Percentiles rank a stretch among this genome's conserved stretches.
These are phyloP conservation scores for Aureobasidium lini DNA, from an alignment of 2,329 filamentous ascomycete species.

Conservation along the genomic window DNA sequence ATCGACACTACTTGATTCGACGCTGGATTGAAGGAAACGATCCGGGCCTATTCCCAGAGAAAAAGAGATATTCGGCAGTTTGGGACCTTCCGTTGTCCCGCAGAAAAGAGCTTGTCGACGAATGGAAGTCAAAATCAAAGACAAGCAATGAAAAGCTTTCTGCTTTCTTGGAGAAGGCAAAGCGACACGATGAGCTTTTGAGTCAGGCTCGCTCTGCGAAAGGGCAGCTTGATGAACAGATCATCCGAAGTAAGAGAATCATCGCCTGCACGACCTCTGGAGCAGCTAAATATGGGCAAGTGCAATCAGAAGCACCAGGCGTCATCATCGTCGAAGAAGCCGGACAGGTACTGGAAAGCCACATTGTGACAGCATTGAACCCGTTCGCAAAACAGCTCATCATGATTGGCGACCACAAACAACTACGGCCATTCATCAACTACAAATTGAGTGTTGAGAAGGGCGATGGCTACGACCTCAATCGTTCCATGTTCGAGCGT, in stretches of 20 bases:
- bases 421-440: conserved; percentile 97
- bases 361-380: conserved; percentile 52
- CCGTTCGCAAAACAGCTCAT: conserved; percentile 55
- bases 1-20: neutral
- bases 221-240: neutral
- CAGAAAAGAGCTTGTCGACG: neutral
- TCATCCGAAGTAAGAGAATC: conserved; percentile 29
- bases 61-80: neutral
- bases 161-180: neutral
- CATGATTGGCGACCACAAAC: conserved; percentile 89
- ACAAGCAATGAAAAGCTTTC: neutral
- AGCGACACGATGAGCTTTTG: neutral
- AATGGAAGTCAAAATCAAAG: neutral
- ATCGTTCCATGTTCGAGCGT: conserved; percentile 97
- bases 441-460: conserved; percentile 99
- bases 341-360: conserved; percentile 58
- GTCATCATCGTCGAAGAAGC: conserved; percentile 49
- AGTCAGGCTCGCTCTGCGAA: neutral
- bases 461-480: conserved; percentile 52
- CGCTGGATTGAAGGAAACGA: neutral
- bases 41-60: neutral
- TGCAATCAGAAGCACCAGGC: conserved; percentile 40
- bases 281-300: conserved; percentile 48
- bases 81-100: neutral
- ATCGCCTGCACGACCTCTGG: conserved; percentile 53